These are phyloP conservation scores for Acacia melanoxylon DNA, from an alignment of 306 rosid species.

Conservation along the genomic window DNA sequence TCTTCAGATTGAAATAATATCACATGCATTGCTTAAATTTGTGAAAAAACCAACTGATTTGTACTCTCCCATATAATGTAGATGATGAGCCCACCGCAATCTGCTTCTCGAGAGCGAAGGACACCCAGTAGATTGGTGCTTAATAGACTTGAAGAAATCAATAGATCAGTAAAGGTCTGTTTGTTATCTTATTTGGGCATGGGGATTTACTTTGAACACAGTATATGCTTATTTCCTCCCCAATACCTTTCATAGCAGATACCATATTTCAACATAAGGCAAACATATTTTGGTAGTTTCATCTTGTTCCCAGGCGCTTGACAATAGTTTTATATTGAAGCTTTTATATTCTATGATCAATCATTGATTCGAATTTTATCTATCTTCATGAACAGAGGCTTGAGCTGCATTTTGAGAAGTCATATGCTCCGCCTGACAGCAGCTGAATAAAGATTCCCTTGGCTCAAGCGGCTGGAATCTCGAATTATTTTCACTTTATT, in stretches of 20 bases:
- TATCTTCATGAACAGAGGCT: constrained; percentile 56
- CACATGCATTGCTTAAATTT: constrained; percentile 20
- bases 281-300: constrained; percentile 12
- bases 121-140: constrained; percentile 58
- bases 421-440: constrained; percentile 36
- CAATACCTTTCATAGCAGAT: not conserved
- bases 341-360: constrained; percentile 2
- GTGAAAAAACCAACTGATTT: not conserved
- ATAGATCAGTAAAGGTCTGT: constrained; percentile 75
- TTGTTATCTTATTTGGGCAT: constrained; percentile 13
- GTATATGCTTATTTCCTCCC: not conserved
- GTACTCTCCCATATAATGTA: constrained; percentile 33
- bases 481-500: not conserved
- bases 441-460: constrained; percentile 23
- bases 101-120: constrained; percentile 56
- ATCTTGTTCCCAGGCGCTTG: not conserved
- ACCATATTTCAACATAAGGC: constrained; percentile 3
- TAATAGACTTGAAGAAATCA: constrained; percentile 83
- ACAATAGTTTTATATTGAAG: not conserved
- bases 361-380: constrained; percentile 4
- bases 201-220: constrained; percentile 5
- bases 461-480: not conserved
- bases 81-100: constrained; percentile 55
- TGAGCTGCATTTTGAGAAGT: constrained; percentile 63
- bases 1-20: not conserved